Percentiles rank a stretch among this genome's conserved stretches.
phyloP scores from a whole-genome alignment of 1,284 basidiomycete species.

The Calocybe gambosa region DNA sequence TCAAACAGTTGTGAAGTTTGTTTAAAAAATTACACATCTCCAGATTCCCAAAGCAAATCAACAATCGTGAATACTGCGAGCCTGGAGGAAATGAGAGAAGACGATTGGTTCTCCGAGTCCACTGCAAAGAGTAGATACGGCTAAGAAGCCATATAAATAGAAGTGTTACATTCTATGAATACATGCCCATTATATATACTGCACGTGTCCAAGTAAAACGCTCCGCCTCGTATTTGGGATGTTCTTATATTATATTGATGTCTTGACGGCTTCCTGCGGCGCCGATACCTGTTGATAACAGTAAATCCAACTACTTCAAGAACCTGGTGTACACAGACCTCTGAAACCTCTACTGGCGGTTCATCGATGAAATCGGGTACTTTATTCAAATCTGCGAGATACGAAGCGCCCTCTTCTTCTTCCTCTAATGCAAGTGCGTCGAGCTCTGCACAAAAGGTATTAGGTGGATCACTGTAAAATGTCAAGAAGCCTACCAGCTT shows the following conservation, averaged over 20 bases:
- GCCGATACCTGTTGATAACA: conserved; percentile 26
- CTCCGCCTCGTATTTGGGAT: no score
- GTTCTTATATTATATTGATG: conserved; percentile 31
- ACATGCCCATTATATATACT: conserved; percentile 18
- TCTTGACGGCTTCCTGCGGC: conserved; percentile 50
- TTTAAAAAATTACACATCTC: no score
- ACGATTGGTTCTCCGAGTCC: conserved; percentile 75
- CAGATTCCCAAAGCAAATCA: conserved; percentile 80
- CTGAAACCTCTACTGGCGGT: conserved; percentile 60
- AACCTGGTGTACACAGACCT: conserved; percentile 35
- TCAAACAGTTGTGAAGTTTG: not conserved
- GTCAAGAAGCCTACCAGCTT: conserved; percentile 69
- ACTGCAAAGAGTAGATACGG: conserved; percentile 52
- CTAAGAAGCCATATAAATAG: conserved; percentile 21
- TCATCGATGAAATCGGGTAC: conserved; percentile 89
- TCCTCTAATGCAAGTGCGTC: conserved; percentile 85
- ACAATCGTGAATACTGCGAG: conserved; percentile 65
- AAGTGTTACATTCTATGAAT: conserved; percentile 10
- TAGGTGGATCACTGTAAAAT: not conserved
- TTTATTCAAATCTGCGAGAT: conserved; percentile 79
- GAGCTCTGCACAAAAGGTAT: conserved; percentile 57
- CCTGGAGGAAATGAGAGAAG: conserved; percentile 49
- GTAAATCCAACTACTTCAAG: not conserved
- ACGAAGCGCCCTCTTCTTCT: conserved; percentile 84
- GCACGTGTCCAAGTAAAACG: no score